Percentiles rank a stretch among this genome's conserved stretches.
phyloP scores from a whole-genome alignment of 1,284 basidiomycete genomes.

The Spongiforma sp. region DNA sequence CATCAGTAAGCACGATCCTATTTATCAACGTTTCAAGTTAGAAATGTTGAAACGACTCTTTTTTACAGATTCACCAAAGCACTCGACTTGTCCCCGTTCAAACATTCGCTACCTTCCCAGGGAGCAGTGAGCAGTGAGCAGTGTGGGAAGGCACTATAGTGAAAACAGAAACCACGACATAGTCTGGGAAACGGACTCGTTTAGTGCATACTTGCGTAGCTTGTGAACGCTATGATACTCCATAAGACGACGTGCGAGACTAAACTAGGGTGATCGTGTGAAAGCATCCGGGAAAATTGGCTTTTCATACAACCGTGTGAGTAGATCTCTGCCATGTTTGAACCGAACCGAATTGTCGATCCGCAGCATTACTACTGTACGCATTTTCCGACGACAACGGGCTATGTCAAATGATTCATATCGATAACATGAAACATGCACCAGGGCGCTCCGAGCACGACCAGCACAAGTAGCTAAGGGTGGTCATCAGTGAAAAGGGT shows the following conservation, averaged over 20 bases:
- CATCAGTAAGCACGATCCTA: constrained; percentile 49
- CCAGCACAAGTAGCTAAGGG: too few species aligned
- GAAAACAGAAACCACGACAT: not conserved
- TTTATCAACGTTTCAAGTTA: not conserved
- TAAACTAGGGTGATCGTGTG: not conserved
- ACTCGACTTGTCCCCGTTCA: constrained; percentile 18
- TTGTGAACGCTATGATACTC: not conserved
- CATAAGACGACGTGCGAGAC: too few species aligned
- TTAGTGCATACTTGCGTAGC: too few species aligned
- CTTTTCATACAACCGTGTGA: too few species aligned
- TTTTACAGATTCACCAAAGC: constrained; percentile 53
- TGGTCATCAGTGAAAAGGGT: too few species aligned
- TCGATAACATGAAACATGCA: too few species aligned
- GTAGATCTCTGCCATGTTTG: too few species aligned
- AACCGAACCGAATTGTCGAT: too few species aligned
- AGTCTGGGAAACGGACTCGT: not conserved
- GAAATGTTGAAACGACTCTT: too few species aligned
- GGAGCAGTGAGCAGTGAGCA: constrained; percentile 6
- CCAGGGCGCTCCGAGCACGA: not conserved
- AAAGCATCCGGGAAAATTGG: too few species aligned
- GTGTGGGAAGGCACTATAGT: too few species aligned
- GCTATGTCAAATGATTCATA: too few species aligned
- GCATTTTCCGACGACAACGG: not conserved
- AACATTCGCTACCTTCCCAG: constrained; percentile 21
- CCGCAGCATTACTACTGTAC: not conserved